Evolutionary conservation across 1,284 basidiomycete species (phyloP).

Genomic region (Mrakiaceae sp.): DNA sequence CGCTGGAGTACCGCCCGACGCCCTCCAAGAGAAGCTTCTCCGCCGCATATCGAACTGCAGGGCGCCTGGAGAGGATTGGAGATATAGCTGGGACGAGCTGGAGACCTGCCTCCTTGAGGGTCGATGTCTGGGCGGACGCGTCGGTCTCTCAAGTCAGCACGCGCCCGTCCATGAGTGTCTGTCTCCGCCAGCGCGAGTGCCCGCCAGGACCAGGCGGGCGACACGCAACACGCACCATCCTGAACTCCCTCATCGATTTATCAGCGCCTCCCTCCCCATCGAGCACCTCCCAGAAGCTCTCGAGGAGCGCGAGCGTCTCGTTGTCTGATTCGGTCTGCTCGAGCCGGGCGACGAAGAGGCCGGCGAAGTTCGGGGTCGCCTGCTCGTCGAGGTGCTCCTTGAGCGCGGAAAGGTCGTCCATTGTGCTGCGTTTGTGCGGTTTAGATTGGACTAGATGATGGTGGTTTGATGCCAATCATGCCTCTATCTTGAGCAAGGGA

Average conservation of each 20-base stretch:
- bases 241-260: background rate
- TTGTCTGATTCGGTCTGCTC: slow-evolving; percentile 8
- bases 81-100: slow-evolving; percentile 13
- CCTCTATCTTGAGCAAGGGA: too few relatives aligned
- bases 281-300: slow-evolving; percentile 12
- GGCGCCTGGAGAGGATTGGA: slow-evolving; percentile 4
- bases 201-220: too few relatives aligned
- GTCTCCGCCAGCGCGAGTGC: too few relatives aligned
- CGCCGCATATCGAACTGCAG: background rate
- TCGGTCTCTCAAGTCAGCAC: too few relatives aligned
- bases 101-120: background rate
- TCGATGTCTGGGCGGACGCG: background rate
- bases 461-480: too few relatives aligned
- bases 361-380: background rate
- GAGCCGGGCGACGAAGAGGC: slow-evolving; percentile 3
- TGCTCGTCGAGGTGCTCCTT: background rate
- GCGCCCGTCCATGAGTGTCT: too few relatives aligned
- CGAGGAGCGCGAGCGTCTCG: slow-evolving; percentile 4
- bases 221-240: background rate
- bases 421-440: background rate
- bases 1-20: background rate
- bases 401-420: slow-evolving; percentile 3
- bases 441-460: too few relatives aligned
- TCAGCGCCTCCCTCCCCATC: slow-evolving; percentile 1
- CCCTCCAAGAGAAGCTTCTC: slow-evolving; percentile 6